Conservation (phyloP, 2,329 filamentous ascomycete species). For the Elsinoe australis region DNA sequence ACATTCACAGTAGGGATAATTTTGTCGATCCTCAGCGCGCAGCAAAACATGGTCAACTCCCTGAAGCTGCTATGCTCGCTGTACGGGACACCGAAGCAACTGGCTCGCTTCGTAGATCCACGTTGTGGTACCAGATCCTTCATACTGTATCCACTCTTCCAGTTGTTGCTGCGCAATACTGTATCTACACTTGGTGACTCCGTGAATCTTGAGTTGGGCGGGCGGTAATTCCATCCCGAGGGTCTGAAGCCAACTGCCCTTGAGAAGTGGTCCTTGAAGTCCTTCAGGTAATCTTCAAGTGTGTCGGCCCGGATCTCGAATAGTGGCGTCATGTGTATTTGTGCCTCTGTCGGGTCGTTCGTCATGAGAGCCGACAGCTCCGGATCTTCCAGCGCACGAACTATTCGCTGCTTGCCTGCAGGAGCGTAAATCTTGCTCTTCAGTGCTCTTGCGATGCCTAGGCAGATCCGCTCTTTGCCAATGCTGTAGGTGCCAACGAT, state of each 20-base stretch:
- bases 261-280: conserved; percentile 72
- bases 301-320: conserved; percentile 92
- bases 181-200: conserved; percentile 57
- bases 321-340: conserved; percentile 95
- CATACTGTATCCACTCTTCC: conserved; percentile 66
- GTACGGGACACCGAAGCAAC: conserved; percentile 91
- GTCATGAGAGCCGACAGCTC: conserved; percentile 75
- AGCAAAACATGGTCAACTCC: conserved; percentile 88
- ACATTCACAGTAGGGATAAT: conserved; percentile 91
- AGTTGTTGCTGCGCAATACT: conserved; percentile 59
- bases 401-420: conserved; percentile 73
- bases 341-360: conserved; percentile 69
- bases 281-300: conserved; percentile 76
- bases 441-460: conserved; percentile 82
- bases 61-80: conserved; percentile 93
- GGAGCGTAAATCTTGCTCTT: conserved; percentile 84
- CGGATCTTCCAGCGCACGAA: conserved; percentile 73
- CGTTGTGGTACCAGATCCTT: conserved; percentile 71
- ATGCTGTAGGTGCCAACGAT: conserved; percentile 97
- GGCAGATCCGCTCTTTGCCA: conserved; percentile 91
- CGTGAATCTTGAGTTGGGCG: conserved; percentile 55
- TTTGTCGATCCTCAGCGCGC: conserved; percentile 76
- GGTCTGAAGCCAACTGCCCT: conserved; percentile 86
- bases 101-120: conserved; percentile 72
- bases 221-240: conserved; percentile 88